Evolutionary conservation across 2,329 filamentous ascomycete species (phyloP), one percentile per base, ranked within the genome.

Genomic region (Fusarium sp.): DNA sequence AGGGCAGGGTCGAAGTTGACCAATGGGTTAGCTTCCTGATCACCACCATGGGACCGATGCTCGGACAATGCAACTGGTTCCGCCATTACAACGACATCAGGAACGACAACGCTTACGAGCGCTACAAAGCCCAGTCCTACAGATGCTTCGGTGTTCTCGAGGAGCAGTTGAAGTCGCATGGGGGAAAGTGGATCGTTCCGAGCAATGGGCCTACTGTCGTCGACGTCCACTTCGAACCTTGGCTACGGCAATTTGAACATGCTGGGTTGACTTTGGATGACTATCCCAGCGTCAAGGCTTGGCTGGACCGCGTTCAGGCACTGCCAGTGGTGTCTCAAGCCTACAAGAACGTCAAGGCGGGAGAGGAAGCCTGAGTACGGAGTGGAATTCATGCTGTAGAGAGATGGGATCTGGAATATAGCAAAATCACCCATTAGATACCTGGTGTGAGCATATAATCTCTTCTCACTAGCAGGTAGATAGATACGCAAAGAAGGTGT

Each of bases 11-110:
- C 6, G 54, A 59, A 1, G 56, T 59, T 6, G 42, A 60, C 2
- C 29, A 44, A 25, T 54, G 27, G 23, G 27, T 59, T 7, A 71
- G 51, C 58, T 62, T 61, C 32, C 7, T 59, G 11, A 21, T 59
- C 4, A 59, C 31, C 3, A 59, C 56, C 2, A 17, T 59, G 2
- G 54, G 54, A 0, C 56, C 56, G 0, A 54, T 59, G 35, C 17
- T 59, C 13, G 56, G 56, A 17, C 56, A 59, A 21, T 59, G 54
- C 4, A 59, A 54, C 9, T 59, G 56, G 56, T 59, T 59, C 33
- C 32, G 48, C 3, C 56, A 59, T 19, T 59, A 60, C 4, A 43
- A 59, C 5, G 6, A 38, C 1, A 23, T 54, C n/a, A 59, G 54
- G 48, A 59, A 59, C 9, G 54, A 59, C 3, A 39, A 59, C 2